Conservation (phyloP, 495 filamentous ascomycete species). For the Tuber melanosporum region DNA sequence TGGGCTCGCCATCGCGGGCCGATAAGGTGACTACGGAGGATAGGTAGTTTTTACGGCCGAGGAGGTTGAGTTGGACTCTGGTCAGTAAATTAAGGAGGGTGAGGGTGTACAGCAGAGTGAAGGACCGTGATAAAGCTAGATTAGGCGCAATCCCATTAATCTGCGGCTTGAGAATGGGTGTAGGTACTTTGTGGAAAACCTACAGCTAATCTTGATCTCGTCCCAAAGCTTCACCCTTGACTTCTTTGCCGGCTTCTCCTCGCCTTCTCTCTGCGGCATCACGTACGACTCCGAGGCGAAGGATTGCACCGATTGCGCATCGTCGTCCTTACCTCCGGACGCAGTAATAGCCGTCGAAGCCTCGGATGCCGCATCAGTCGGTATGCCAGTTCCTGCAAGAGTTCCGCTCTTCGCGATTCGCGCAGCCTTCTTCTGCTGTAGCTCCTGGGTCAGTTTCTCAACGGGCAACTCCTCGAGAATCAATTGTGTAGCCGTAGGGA, state of each 20-base stretch:
- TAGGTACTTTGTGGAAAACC: conserved; percentile 38
- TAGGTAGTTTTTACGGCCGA: conserved; percentile 89
- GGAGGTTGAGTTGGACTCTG: conserved; percentile 91
- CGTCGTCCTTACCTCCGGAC: conserved; percentile 33
- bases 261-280: conserved; percentile 41
- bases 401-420: conserved; percentile 55
- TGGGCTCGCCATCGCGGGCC: conserved; percentile 53
- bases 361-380: conserved; percentile 28
- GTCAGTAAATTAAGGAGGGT: conserved; percentile 86
- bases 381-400: neutral
- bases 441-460: conserved; percentile 78
- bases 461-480: conserved; percentile 83
- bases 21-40: conserved; percentile 88
- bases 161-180: conserved; percentile 15
- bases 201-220: conserved; percentile 93
- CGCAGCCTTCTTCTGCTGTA: conserved; percentile 88
- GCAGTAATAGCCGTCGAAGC: conserved; percentile 8
- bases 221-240: conserved; percentile 93
- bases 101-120: conserved; percentile 86
- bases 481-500: conserved; percentile 83
- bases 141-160: conserved; percentile 11
- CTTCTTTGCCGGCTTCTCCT: conserved; percentile 55
- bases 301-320: conserved; percentile 38
- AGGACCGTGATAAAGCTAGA: conserved; percentile 77
- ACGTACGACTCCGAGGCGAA: conserved; percentile 40